Conservation (phyloP, 2,329 filamentous ascomycete genomes). For the Paraphoma chrysanthemicola region DNA sequence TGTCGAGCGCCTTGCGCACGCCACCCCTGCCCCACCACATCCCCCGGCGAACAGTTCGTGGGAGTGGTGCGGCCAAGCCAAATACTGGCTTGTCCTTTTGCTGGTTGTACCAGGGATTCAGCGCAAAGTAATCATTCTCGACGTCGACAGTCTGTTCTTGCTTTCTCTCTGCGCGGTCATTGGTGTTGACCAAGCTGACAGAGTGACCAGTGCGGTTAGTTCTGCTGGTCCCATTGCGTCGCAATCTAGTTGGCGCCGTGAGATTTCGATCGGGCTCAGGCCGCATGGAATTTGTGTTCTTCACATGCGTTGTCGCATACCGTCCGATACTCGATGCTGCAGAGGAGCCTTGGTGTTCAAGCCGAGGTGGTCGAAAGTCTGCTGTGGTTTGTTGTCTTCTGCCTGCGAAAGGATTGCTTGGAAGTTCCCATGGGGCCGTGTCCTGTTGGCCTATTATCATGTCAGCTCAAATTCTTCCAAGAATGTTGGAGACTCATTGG, state of each 20-base stretch:
- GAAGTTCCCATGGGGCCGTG: conserved; percentile 1
- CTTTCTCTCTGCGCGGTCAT: conserved; percentile 32
- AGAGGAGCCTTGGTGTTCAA: conserved; percentile 17
- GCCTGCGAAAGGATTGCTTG: conserved; percentile 5
- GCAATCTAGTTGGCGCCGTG: conserved; percentile 14
- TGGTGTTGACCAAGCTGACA: conserved; percentile 10
- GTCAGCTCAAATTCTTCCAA: not conserved
- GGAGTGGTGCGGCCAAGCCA: conserved; percentile 61
- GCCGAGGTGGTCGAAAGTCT: conserved; percentile 8
- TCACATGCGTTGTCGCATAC: conserved; percentile 15
- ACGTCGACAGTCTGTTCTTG: conserved; percentile 44
- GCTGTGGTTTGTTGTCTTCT: conserved; percentile 12
- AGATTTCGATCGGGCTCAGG: conserved; percentile 9
- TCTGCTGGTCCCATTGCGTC: conserved; percentile 17
- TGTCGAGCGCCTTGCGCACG: conserved; percentile 48
- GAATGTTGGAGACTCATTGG: no score
- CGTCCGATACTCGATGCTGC: conserved; percentile 24
- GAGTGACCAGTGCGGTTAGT: conserved; percentile 20
- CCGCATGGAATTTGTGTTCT: conserved; percentile 3
- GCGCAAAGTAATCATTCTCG: conserved; percentile 60
- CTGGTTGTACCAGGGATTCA: conserved; percentile 64
- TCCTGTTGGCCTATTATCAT: not conserved
- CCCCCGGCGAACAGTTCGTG: conserved; percentile 60
- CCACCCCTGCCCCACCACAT: conserved; percentile 57
- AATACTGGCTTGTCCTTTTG: conserved; percentile 61